Percentiles rank a stretch among this genome's conserved stretches.
Conservation (phyloP, 306 rosid species). For the Acacia crassicarpa region DNA sequence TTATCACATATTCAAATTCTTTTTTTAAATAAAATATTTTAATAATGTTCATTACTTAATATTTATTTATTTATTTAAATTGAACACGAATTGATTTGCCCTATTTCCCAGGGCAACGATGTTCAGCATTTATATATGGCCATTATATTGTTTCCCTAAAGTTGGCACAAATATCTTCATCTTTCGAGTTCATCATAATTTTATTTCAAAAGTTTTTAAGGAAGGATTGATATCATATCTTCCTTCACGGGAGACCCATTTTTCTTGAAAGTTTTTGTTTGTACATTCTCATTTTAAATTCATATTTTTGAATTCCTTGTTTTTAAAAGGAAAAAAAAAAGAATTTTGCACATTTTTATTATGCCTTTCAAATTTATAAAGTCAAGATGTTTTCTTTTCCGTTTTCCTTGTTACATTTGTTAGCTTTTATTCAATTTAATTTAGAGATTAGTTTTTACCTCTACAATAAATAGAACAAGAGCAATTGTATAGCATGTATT, state of each 20-base stretch:
- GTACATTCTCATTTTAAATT: background rate
- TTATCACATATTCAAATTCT: background rate
- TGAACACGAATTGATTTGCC: background rate
- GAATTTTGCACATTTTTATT: background rate
- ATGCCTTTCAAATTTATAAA: no score
- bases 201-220: background rate
- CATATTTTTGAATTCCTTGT: background rate
- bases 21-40: no score
- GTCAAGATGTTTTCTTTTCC: background rate
- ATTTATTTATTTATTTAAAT: no score
- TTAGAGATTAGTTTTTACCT: background rate
- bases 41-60: background rate
- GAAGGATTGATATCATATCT: background rate
- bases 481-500: no score
- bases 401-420: background rate
- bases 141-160: background rate
- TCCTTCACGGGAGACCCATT: background rate
- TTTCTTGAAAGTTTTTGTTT: background rate
- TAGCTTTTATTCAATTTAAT: background rate
- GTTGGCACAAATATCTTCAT: background rate
- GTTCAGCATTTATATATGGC: no score
- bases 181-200: background rate
- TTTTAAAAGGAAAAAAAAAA: no score
- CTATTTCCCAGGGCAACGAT: background rate
- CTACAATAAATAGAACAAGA: no score